Percentiles rank a stretch among this genome's conserved stretches.
These are phyloP conservation scores for Metschnikowia henanensis DNA, from an alignment of 805 yeast species.

Conservation along the genomic window DNA sequence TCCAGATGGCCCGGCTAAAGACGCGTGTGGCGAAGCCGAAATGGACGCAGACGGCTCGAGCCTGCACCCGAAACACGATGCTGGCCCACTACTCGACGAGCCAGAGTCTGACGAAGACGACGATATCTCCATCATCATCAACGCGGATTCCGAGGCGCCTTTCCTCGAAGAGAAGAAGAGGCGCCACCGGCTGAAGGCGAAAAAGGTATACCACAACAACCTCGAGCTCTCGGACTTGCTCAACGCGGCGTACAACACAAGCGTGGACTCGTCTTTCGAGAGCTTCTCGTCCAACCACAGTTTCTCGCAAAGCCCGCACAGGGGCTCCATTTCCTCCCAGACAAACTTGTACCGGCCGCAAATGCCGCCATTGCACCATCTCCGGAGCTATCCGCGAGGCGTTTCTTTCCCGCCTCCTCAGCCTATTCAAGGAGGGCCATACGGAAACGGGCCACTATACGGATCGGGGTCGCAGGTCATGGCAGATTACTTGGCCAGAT, in stretches of 20 bases:
- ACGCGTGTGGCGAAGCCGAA: too few relatives aligned
- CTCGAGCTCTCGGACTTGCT: conserved; percentile 11
- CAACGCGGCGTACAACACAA: conserved; percentile 9
- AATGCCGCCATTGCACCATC: conserved; percentile 6
- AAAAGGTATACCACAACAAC: conserved; percentile 13
- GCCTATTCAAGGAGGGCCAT: background rate
- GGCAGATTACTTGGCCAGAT: conserved; percentile 76
- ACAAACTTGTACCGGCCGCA: conserved; percentile 14
- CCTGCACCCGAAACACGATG: too few relatives aligned
- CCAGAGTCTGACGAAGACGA: conserved; percentile 23
- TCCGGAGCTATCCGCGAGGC: conserved; percentile 5
- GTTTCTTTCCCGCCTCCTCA: background rate
- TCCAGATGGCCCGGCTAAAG: too few relatives aligned
- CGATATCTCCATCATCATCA: conserved; percentile 39
- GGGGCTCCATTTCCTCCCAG: conserved; percentile 3
- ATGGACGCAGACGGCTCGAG: too few relatives aligned
- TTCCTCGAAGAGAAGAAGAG: background rate
- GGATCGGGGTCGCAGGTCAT: conserved; percentile 67
- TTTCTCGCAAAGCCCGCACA: background rate
- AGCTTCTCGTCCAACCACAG: conserved; percentile 1
- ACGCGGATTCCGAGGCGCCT: conserved; percentile 23
- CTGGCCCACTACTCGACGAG: conserved; percentile 4
- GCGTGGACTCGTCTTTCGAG: background rate
- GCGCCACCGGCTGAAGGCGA: conserved; percentile 5
- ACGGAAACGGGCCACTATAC: background rate